Evolutionary conservation across 2,329 filamentous ascomycete genomes (phyloP), one percentile per base, ranked within the genome.

Genomic region (Penicillium sp.): DNA sequence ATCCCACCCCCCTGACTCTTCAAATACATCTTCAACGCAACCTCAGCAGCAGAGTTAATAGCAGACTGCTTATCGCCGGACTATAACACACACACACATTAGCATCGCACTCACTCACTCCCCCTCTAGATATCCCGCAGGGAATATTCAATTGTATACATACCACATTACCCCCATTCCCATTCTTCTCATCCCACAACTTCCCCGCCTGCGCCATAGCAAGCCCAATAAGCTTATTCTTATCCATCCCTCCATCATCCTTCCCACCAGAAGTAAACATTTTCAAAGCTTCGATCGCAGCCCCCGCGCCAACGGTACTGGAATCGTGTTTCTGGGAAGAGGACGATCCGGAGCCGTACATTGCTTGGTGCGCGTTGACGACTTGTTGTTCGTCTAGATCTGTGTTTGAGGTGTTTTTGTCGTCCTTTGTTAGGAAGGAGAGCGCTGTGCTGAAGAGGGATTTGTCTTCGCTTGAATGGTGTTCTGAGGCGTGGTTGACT

Each of bases 1-100:
- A 73, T 68, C 30, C 76, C 73, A 55, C 77, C 70, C 16, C 79
- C 79, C 67, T 89, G 79, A 60, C 80, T 83, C 80, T 95, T 91
- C 76, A 95, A 74, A 71, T 91, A 95, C 82, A 95, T 87, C 80
- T 95, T 90, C 61, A 95, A 71, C 2, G 90, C 91, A 80, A 88
- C 86, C 77, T 95, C 85, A 1, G 84, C 90, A 3, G 91, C 91
- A 68, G 84, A 77, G 66, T 87, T 83, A 39, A 96, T 76, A 41
- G 83, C 89, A 40, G 83, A 84, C 72, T 95, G 83, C 80, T 95
- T 95, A 72, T 81, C 87, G 4, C 86, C 80, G 22, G 79, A 55
- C 70, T 73, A 46, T 6, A 2, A 25, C 22, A 25, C 4, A 30
- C n/a, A 3, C 5, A 41, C 18, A 10, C 2, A 38, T 54, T 43